Evolutionary conservation across 2,329 filamentous ascomycete genomes (phyloP).

Genomic region (Monosporascus cannonballus): DNA sequence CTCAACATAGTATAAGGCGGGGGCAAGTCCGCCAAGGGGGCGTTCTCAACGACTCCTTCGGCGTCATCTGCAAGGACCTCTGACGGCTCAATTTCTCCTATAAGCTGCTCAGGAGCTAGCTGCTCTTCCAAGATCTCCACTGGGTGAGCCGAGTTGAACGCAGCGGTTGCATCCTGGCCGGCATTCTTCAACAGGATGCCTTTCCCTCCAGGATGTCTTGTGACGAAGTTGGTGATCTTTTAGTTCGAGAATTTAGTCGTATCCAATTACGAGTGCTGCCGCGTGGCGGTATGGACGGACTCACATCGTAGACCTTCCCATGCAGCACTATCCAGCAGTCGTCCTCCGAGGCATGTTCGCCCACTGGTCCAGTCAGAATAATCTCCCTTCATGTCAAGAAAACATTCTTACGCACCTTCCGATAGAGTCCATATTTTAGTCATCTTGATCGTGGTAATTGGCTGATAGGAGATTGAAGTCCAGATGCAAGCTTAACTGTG

Average conservation of each 20-base stretch:
- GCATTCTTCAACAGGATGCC: constrained; percentile 14
- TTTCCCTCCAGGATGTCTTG: constrained; percentile 15
- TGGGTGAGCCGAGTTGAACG: constrained; percentile 14
- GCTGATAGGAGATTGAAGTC: too few relatives aligned
- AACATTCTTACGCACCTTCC: not conserved
- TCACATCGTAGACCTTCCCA: constrained; percentile 17
- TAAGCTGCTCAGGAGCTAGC: constrained; percentile 9
- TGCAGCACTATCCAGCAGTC: constrained; percentile 17
- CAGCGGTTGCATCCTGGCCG: constrained; percentile 13
- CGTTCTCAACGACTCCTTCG: not conserved
- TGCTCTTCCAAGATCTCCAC: constrained; percentile 15
- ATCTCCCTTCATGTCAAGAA: not conserved
- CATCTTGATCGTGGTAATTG: not conserved
- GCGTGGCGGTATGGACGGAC: not conserved
- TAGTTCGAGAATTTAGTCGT: not conserved
- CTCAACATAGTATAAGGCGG: constrained; percentile 52
- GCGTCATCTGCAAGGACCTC: not conserved
- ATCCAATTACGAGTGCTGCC: not conserved
- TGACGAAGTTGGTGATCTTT: constrained; percentile 14
- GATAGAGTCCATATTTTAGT: not conserved
- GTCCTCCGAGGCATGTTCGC: constrained; percentile 10
- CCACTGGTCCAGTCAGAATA: constrained; percentile 5
- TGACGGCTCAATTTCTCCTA: constrained; percentile 7
- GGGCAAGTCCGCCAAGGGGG: not conserved
- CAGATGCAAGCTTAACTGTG: too few relatives aligned